These are phyloP conservation scores for Ophiostoma ulmi DNA, from an alignment of 2,329 filamentous ascomycete genomes.

Conservation along the genomic window DNA sequence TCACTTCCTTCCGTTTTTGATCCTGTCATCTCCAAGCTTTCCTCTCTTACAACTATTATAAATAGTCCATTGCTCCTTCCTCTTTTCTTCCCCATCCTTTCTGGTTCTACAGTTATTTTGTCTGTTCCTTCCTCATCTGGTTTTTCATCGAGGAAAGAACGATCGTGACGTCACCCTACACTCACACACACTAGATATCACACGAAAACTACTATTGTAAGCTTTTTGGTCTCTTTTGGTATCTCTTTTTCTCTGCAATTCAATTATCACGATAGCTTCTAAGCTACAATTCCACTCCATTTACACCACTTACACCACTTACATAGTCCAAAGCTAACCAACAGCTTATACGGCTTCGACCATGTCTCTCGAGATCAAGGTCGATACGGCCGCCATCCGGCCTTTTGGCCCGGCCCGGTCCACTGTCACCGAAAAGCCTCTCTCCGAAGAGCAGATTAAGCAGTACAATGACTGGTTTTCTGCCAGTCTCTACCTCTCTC, in stretches of 20 bases:
- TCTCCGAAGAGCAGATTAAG: constrained; percentile 60
- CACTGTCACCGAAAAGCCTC: constrained; percentile 56
- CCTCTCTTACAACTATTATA: background rate
- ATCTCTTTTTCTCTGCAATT: background rate
- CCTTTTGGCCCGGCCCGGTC: constrained; percentile 62
- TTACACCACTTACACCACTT: background rate
- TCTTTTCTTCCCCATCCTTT: background rate
- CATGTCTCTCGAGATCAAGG: constrained; percentile 25
- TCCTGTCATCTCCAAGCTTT: background rate
- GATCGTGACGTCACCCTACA: background rate
- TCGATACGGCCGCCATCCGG: constrained; percentile 53
- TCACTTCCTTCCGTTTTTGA: constrained; percentile 9
- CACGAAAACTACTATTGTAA: background rate
- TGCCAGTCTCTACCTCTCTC: constrained; percentile 66
- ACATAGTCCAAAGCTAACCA: background rate
- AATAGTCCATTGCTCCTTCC: constrained; percentile 6
- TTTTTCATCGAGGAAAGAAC: constrained; percentile 6
- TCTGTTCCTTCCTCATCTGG: constrained; percentile 3
- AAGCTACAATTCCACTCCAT: background rate
- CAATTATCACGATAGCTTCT: background rate
- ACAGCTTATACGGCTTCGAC: background rate
- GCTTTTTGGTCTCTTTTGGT: background rate
- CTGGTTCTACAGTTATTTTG: background rate
- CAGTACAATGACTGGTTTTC: constrained; percentile 69
- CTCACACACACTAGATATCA: background rate